Evolutionary conservation across 23 red algal species (phyloP), one percentile per base, ranked within the genome.

Genomic region (Gracilariopsis chorda): DNA sequence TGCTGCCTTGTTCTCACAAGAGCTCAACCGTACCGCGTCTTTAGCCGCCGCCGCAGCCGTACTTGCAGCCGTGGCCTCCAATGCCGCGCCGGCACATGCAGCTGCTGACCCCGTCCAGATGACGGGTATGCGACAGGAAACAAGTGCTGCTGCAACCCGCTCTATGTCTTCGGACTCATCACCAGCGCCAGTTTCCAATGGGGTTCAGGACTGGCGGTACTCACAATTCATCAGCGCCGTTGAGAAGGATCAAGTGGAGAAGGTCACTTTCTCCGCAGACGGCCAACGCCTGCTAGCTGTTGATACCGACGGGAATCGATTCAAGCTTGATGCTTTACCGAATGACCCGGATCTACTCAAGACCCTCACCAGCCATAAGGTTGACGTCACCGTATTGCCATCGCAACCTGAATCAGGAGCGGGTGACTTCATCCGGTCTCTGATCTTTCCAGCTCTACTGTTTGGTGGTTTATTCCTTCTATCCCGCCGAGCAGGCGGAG

Each of bases 221-320:
- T 99, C 97, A 14, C 83, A 99, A 78, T 95, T 99, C 36, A 88
- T 95, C 32, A 63, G 90, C 8, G 90, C 93, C 7, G 90, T 99
- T 1, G 85, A 94, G 44, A 80, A 90, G 12, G 90, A 96, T 52
- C 88, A 95, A 45, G 93, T 99, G 3, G 97, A 99, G 21, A 99
- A 99, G 51, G 97, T 95, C 32, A 99, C 97, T 24, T 99, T 99
- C 63, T 96, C 97, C 6, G 52, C 93, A 19, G 97, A 99, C 78
- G 88, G 88, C 33, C 89, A 95, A 64, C 93, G 94, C 33, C 51
- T 94, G 24, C 80, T 99, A 46, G 97, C 93, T 8, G 92, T 99
- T 48, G 97, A 99, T 67, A 88, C 88, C 21, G 97, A 99, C 67
- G 97, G 97, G 0, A 96, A 95, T 40, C 93, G 97, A 0, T 95